These are phyloP conservation scores for Vararia minispora DNA, from an alignment of 768 basidiomycete species.

Conservation along the genomic window DNA sequence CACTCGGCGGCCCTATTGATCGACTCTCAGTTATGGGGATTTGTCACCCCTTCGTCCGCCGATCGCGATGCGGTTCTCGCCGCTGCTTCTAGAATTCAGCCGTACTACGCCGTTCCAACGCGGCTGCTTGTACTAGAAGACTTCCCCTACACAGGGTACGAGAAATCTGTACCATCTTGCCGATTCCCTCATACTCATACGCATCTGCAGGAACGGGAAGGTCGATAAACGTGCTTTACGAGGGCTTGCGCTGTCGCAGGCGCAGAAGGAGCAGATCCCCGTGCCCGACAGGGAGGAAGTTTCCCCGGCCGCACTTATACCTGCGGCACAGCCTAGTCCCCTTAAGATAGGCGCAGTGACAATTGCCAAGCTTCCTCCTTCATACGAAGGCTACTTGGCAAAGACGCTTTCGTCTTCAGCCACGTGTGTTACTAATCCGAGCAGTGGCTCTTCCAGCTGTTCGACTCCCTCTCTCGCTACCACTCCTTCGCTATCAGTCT, in stretches of 20 bases:
- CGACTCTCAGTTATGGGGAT: slow-evolving; percentile 44
- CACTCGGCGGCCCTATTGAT: slow-evolving; percentile 41
- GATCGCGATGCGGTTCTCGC: slow-evolving; percentile 28
- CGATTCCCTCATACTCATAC: background rate
- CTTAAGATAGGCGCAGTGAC: no score
- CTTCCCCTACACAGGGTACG: slow-evolving; percentile 44
- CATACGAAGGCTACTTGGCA: no score
- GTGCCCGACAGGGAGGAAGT: background rate
- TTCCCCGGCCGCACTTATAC: no score
- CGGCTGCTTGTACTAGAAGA: slow-evolving; percentile 30
- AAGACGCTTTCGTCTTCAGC: no score
- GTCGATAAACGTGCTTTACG: slow-evolving; percentile 17
- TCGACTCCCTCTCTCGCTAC: no score
- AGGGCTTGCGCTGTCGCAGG: slow-evolving; percentile 8
- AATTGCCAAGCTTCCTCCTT: no score
- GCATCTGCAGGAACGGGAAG: slow-evolving; percentile 30
- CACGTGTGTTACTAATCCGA: no score
- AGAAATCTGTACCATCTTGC: slow-evolving; percentile 2
- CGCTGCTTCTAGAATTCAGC: slow-evolving; percentile 39
- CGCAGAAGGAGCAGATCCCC: background rate
- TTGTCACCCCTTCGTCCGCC: slow-evolving; percentile 31
- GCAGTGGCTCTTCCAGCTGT: no score
- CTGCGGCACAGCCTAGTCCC: no score
- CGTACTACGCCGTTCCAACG: slow-evolving; percentile 49
- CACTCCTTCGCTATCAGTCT: slow-evolving; percentile 7